Conservation (phyloP, 495 filamentous ascomycete genomes). For the Xylaria palmicola region DNA sequence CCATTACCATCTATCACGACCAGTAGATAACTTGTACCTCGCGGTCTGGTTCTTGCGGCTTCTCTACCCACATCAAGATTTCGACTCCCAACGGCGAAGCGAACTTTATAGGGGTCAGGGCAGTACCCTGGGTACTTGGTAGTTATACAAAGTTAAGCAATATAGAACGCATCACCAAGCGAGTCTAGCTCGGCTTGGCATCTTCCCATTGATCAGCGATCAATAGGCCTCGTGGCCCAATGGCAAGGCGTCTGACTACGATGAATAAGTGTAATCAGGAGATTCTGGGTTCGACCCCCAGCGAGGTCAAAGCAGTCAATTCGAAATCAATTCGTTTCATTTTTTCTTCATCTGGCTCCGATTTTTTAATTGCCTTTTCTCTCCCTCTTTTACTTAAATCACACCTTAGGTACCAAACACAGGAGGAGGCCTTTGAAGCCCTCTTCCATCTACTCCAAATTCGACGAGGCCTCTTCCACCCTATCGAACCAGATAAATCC, state of each 20-base stretch:
- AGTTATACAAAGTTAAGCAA: too few relatives aligned
- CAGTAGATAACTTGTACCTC: too few relatives aligned
- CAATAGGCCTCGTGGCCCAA: constrained; percentile 6
- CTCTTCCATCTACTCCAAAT: neutral
- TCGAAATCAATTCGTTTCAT: neutral
- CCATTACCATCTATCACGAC: too few relatives aligned
- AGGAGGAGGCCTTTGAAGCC: too few relatives aligned
- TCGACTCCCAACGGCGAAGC: too few relatives aligned
- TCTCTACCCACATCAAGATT: too few relatives aligned
- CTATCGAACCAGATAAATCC: constrained; percentile 37
- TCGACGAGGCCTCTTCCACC: neutral
- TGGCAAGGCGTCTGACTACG: constrained; percentile 12
- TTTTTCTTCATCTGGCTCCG: neutral
- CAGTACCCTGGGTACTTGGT: too few relatives aligned
- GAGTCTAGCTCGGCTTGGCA: neutral
- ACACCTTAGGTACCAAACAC: too few relatives aligned
- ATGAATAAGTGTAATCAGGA: neutral
- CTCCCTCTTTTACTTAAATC: neutral
- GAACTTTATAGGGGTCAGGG: too few relatives aligned
- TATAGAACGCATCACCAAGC: too few relatives aligned
- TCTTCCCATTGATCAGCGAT: neutral
- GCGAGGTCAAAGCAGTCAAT: constrained; percentile 1
- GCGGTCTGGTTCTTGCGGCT: too few relatives aligned
- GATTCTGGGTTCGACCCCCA: constrained; percentile 11
- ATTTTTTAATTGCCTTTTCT: neutral